phyloP scores from a whole-genome alignment of 148 eudicot genomes.

The Rhododendron simsii region DNA sequence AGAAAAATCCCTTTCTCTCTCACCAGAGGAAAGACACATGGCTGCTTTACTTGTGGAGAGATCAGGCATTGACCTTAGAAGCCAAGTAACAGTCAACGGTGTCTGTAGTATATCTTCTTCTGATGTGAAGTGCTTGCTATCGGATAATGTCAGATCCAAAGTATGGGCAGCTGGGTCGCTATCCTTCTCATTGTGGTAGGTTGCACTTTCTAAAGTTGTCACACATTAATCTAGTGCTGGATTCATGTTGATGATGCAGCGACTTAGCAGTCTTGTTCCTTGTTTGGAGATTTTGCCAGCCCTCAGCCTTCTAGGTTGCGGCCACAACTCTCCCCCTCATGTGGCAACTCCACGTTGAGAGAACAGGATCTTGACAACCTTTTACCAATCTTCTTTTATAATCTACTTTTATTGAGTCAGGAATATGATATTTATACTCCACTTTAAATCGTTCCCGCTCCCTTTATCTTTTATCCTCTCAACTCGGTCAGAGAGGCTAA shows the following conservation, averaged over 20 bases:
- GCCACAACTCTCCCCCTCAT: background rate
- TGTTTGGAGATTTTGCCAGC: background rate
- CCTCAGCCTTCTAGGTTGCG: background rate
- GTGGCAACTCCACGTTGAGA: background rate
- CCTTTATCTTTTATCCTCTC: background rate
- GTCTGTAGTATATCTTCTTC: conserved; percentile 85
- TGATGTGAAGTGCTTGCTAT: conserved; percentile 70
- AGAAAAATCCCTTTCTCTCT: conserved; percentile 78
- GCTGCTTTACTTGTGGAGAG: conserved; percentile 88
- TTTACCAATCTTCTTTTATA: background rate
- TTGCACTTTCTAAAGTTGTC: conserved; percentile 8
- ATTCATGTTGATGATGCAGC: background rate
- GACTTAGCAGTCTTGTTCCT: background rate
- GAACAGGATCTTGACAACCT: background rate
- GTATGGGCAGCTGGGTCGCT: conserved; percentile 81
- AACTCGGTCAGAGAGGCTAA: background rate
- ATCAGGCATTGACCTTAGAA: conserved; percentile 63
- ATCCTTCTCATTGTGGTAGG: conserved; percentile 90
- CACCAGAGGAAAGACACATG: conserved; percentile 88
- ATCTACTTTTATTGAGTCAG: background rate
- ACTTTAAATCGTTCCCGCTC: background rate
- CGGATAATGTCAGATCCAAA: conserved; percentile 64
- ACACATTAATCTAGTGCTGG: background rate
- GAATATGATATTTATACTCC: background rate
- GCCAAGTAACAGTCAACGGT: conserved; percentile 92